Conservation (phyloP, 2,329 filamentous ascomycete species). For the Xylogone sp. region DNA sequence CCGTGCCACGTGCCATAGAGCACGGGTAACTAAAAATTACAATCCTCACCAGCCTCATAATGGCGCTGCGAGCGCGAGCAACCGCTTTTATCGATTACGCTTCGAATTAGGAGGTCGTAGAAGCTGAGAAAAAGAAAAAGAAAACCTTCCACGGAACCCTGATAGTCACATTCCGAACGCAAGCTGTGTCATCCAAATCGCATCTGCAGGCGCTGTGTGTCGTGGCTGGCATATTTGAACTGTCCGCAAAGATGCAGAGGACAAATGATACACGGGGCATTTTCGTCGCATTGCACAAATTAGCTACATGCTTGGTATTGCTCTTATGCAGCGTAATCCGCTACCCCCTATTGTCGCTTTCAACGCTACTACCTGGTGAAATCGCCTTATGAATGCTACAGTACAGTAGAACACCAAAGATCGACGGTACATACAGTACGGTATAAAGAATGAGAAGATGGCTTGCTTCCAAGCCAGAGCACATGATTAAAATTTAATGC, state of each 20-base stretch:
- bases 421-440: too few species aligned
- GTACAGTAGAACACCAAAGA: too few species aligned
- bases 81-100: too few species aligned
- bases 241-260: not conserved
- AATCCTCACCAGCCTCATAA: not conserved
- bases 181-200: slow-evolving; percentile 7
- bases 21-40: not conserved
- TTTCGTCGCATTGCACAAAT: not conserved
- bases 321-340: too few species aligned
- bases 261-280: not conserved
- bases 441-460: not conserved
- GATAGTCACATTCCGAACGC: slow-evolving; percentile 6
- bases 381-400: too few species aligned
- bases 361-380: too few species aligned
- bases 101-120: too few species aligned
- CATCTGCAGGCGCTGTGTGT: not conserved
- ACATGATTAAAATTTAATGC: not conserved
- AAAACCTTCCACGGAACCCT: not conserved
- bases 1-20: not conserved
- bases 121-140: not conserved
- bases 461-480: not conserved
- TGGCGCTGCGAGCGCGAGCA: too few species aligned
- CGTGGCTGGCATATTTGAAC: not conserved
- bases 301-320: too few species aligned
- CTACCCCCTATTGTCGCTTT: too few species aligned